phyloP scores from a whole-genome alignment of 192 early-diverging fungal species.

The Kickxella alabastrina region DNA sequence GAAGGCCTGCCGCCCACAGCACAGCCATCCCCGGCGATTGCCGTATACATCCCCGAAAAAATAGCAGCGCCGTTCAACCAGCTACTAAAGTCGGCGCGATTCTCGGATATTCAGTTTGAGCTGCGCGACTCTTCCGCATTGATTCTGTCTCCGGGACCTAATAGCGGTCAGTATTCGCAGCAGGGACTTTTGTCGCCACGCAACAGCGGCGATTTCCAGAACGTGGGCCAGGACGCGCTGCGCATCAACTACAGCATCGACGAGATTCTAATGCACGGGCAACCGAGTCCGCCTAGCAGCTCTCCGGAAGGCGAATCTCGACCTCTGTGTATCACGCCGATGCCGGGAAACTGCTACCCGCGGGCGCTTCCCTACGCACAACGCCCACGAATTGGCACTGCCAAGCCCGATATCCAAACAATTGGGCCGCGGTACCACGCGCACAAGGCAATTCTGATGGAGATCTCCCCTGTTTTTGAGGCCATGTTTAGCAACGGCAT shows the following conservation, averaged over 20 bases:
- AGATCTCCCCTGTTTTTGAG: conserved; percentile 52
- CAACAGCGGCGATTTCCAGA: conserved; percentile 23
- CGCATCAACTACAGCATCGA: conserved; percentile 17
- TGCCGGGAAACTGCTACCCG: conserved; percentile 37
- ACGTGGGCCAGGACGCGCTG: conserved; percentile 14
- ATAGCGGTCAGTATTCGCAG: background rate
- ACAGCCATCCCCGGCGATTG: conserved; percentile 37
- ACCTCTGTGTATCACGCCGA: conserved; percentile 34
- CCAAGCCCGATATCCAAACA: background rate
- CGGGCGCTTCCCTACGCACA: conserved; percentile 34
- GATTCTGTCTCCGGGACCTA: conserved; percentile 39
- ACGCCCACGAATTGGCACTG: conserved; percentile 10
- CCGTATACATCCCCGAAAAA: conserved; percentile 44
- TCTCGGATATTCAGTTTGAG: conserved; percentile 50
- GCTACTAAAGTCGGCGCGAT: conserved; percentile 40
- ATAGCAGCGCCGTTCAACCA: conserved; percentile 48
- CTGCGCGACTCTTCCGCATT: conserved; percentile 38
- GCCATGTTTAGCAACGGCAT: conserved; percentile 59
- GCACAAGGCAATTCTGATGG: conserved; percentile 53
- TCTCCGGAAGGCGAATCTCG: conserved; percentile 7
- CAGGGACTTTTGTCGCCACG: conserved; percentile 25
- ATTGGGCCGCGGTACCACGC: conserved; percentile 43
- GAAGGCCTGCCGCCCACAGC: conserved; percentile 16
- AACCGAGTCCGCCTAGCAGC: conserved; percentile 15
- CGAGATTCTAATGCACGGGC: conserved; percentile 6